phyloP scores from a whole-genome alignment of 2,329 filamentous ascomycete genomes.

The Mycosphaerella arachidis region DNA sequence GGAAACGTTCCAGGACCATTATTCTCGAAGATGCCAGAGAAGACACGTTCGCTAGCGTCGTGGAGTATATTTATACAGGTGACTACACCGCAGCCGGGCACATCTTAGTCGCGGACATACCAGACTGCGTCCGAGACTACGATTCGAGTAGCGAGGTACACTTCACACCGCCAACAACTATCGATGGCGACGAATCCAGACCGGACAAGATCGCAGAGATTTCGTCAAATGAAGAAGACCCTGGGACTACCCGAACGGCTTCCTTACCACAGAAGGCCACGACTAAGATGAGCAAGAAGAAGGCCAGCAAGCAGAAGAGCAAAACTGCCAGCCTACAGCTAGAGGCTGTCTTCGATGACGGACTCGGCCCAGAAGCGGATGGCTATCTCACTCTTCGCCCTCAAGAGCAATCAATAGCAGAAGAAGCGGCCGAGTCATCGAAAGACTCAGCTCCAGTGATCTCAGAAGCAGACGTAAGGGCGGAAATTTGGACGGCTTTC shows the following conservation, averaged over 20 bases:
- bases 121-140: background rate
- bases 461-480: background rate
- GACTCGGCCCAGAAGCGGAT: too few species aligned
- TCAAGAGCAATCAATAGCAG: too few species aligned
- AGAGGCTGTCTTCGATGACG: too few species aligned
- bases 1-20: background rate
- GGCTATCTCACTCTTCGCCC: too few species aligned
- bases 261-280: too few species aligned
- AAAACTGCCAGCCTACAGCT: too few species aligned
- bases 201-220: too few species aligned
- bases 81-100: background rate
- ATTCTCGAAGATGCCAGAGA: background rate
- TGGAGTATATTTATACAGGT: constrained; percentile 1
- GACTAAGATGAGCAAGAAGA: too few species aligned
- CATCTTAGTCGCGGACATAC: background rate
- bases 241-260: too few species aligned
- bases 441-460: background rate
- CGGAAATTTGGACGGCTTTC: background rate
- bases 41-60: background rate
- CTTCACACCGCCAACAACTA: background rate
- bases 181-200: background rate
- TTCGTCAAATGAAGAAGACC: too few species aligned
- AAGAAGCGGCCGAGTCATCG: background rate
- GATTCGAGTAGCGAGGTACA: background rate
- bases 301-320: too few species aligned